Conservation (phyloP, 129 eudicot species). For the Centella asiatica region DNA sequence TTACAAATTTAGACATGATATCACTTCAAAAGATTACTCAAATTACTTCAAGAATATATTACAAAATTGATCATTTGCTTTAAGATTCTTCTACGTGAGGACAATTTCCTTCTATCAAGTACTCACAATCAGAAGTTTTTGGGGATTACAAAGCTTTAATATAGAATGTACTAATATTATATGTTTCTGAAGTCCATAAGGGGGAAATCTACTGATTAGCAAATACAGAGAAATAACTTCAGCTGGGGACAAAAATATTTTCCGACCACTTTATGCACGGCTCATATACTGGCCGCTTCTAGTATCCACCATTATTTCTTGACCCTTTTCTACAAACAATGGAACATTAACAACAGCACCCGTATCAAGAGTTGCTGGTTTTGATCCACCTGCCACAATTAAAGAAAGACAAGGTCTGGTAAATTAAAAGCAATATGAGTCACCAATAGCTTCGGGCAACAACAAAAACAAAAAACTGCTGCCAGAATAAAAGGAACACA, state of each 20-base stretch:
- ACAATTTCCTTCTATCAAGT: slow-evolving; percentile 4
- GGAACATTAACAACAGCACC: slow-evolving; percentile 91
- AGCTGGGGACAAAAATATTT: neutral
- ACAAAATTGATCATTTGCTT: neutral
- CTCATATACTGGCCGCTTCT: slow-evolving; percentile 80
- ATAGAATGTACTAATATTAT: slow-evolving; percentile 1
- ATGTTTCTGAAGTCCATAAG: neutral
- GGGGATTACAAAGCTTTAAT: neutral
- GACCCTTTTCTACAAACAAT: slow-evolving; percentile 58
- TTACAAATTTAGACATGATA: no score
- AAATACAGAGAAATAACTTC: slow-evolving; percentile 12
- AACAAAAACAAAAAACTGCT: neutral
- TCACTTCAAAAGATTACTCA: no score
- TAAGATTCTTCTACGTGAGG: neutral
- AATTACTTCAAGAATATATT: no score
- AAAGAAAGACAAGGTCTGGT: neutral
- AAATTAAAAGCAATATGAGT: neutral
- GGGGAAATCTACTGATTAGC: neutral
- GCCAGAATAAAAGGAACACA: neutral
- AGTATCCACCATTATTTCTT: slow-evolving; percentile 70
- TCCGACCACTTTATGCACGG: slow-evolving; percentile 36
- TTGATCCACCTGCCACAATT: slow-evolving; percentile 61
- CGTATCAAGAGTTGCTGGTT: slow-evolving; percentile 80
- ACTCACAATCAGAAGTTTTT: neutral
- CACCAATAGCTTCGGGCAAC: neutral